Percentiles rank a stretch among this genome's conserved stretches.
phyloP scores from a whole-genome alignment of 495 filamentous ascomycete species.

The Podospora pseudoanserina region DNA sequence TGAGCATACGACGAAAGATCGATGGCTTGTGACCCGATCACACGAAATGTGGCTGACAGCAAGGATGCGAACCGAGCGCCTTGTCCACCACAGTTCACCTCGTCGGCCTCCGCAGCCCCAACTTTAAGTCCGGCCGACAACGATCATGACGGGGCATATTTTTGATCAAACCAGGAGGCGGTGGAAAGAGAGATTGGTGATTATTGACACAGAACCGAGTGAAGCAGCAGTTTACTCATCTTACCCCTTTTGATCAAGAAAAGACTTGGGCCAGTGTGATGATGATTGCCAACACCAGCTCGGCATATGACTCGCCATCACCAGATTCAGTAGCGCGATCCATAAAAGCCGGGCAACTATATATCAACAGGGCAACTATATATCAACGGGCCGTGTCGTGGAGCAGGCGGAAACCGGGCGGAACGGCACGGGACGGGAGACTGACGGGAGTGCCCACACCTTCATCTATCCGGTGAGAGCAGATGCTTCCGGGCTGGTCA shows the following conservation, averaged over 20 bases:
- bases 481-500: not conserved
- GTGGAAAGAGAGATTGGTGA: too few species aligned
- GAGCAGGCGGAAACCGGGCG: not conserved
- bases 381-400: not conserved
- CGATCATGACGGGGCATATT: not conserved
- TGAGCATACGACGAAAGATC: not conserved
- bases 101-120: not conserved
- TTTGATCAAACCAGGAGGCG: too few species aligned
- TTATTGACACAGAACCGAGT: too few species aligned
- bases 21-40: not conserved
- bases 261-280: too few species aligned
- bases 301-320: too few species aligned
- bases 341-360: not conserved
- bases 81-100: not conserved
- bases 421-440: conserved; percentile 22
- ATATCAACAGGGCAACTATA: not conserved
- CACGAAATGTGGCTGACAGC: conserved; percentile 8
- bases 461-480: not conserved
- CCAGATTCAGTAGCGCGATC: not conserved
- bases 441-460: conserved; percentile 9
- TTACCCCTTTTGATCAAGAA: too few species aligned
- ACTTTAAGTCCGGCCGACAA: not conserved
- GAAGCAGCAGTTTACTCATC: too few species aligned
- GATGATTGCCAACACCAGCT: too few species aligned
- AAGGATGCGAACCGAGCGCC: conserved; percentile 8